Evolutionary conservation across 371 early-diverging fungal genomes (phyloP), one percentile per base, ranked within the genome.

Genomic region (Syncephalastrum monosporum): DNA sequence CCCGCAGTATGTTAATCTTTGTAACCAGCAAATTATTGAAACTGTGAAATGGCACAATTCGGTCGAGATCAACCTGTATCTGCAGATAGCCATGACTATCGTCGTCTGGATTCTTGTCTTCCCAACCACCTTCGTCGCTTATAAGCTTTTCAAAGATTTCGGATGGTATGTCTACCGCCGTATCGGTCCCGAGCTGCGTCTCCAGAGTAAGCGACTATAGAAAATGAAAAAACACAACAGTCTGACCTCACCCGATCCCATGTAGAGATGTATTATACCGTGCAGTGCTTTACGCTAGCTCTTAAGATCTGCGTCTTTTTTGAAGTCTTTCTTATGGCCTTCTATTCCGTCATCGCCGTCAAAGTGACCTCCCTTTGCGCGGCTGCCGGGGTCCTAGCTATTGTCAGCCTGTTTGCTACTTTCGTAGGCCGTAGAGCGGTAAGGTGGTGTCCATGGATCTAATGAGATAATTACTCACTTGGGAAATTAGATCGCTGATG

Each of bases 291-390:
- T 21, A 53, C 47, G 2, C 38, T 63, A 3, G 47, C 43, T 27
- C 53, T 63, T 50, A 63, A 63, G 44, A 53, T 63, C 19, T 50
- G 54, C 41, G 38, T 50, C n/a, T 63, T 63, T 25, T 63, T 63
- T 43, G 57, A 63, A 54, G 57, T 56, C 3, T 16, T 63, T 29
- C 27, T 53, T 1, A 33, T 57, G 27, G 55, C 46, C 13, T 63
- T 63, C 23, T 63, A 53, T 47, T 24, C 56, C 24, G 52, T 56
- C 1, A 47, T 41, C 23, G 42, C 56, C 23, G 48, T 17, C 15
- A n/a, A 23, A 10, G 19, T 41, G 10, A 42, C 17, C 16, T 38
- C 47, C 5, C 54, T 60, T 4, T 54, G 54, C 14, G 45, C 27
- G 21, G 54, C 54, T 17, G 53, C 56, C 4, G 42, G 47, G 15